phyloP scores from a whole-genome alignment of 2,329 filamentous ascomycete species.

The Canariomyces notabilis region DNA sequence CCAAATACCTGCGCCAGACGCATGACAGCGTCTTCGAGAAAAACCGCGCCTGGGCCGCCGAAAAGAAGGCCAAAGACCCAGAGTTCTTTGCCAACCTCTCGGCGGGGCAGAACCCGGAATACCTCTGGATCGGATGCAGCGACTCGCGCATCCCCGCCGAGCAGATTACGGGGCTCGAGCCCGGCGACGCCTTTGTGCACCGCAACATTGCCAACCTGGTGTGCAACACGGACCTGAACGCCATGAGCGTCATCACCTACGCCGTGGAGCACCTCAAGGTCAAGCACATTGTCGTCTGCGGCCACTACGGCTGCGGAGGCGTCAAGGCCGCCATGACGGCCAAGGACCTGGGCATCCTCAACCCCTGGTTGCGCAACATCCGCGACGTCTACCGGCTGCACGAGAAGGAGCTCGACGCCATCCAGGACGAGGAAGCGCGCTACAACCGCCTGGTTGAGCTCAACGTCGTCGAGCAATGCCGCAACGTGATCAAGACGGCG shows the following conservation, averaged over 20 bases:
- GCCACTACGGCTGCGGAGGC: constrained; percentile 73
- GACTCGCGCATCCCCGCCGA: constrained; percentile 91
- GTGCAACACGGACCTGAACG: constrained; percentile 72
- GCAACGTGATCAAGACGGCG: constrained; percentile 73
- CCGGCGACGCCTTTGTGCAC: constrained; percentile 91
- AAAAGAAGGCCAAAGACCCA: constrained; percentile 54
- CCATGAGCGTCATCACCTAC: constrained; percentile 79
- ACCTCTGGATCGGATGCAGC: constrained; percentile 86
- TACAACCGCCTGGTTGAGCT: constrained; percentile 73
- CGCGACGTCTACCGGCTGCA: constrained; percentile 69
- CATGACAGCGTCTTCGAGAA: constrained; percentile 65
- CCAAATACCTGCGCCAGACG: constrained; percentile 54
- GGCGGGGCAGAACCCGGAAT: constrained; percentile 63
- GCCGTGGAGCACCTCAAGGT: constrained; percentile 75
- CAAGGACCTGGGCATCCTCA: constrained; percentile 64
- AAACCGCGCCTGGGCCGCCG: constrained; percentile 61
- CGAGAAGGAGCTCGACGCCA: constrained; percentile 62
- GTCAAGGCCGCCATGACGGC: constrained; percentile 71
- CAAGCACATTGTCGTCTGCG: constrained; percentile 76
- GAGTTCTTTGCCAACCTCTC: constrained; percentile 61
- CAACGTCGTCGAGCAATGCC: constrained; percentile 74
- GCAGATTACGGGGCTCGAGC: constrained; percentile 73
- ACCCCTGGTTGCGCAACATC: constrained; percentile 71
- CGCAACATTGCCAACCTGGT: constrained; percentile 93
- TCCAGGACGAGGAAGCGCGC: constrained; percentile 53